Evolutionary conservation across 495 filamentous ascomycete genomes (phyloP).

Genomic region (Aspergillus coremiiformis): DNA sequence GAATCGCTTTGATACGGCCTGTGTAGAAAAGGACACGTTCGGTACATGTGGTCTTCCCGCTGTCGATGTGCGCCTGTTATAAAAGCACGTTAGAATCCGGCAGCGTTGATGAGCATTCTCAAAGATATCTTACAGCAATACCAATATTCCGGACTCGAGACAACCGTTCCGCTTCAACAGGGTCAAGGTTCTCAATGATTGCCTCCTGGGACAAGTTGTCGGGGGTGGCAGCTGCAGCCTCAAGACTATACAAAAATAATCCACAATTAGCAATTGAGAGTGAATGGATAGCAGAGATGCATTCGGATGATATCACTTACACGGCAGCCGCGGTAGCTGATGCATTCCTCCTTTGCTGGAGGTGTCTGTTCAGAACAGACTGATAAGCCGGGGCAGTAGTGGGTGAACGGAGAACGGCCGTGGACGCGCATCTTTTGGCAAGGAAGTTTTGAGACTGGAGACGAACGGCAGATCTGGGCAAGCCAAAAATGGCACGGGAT

Average conservation of each 20-base stretch:
- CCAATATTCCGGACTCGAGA: slow-evolving; percentile 88
- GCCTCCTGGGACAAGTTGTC: slow-evolving; percentile 53
- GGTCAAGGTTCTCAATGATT: slow-evolving; percentile 67
- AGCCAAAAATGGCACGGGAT: slow-evolving; percentile 36
- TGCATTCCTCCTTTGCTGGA: slow-evolving; percentile 36
- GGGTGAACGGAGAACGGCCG: slow-evolving; percentile 36
- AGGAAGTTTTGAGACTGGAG: slow-evolving; percentile 35
- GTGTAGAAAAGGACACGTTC: slow-evolving; percentile 99
- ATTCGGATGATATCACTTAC: slow-evolving; percentile 19
- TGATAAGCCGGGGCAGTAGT: slow-evolving; percentile 35
- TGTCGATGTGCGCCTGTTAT: slow-evolving; percentile 90
- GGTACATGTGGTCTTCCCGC: slow-evolving; percentile 94
- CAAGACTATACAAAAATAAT: slow-evolving; percentile 30
- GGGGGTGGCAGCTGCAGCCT: slow-evolving; percentile 56
- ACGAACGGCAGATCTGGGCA: slow-evolving; percentile 34
- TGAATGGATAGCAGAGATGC: background rate
- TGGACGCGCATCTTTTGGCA: slow-evolving; percentile 33
- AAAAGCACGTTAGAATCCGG: background rate
- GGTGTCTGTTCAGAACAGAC: slow-evolving; percentile 30
- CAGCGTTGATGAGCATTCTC: background rate
- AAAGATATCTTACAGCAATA: slow-evolving; percentile 65
- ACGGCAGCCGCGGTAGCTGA: slow-evolving; percentile 36
- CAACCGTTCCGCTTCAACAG: slow-evolving; percentile 68
- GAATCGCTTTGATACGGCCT: slow-evolving; percentile 90
- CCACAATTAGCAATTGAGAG: slow-evolving; percentile 8